Evolutionary conservation across 1,284 basidiomycete genomes (phyloP).

Genomic region (Xerocomus minutiporus): DNA sequence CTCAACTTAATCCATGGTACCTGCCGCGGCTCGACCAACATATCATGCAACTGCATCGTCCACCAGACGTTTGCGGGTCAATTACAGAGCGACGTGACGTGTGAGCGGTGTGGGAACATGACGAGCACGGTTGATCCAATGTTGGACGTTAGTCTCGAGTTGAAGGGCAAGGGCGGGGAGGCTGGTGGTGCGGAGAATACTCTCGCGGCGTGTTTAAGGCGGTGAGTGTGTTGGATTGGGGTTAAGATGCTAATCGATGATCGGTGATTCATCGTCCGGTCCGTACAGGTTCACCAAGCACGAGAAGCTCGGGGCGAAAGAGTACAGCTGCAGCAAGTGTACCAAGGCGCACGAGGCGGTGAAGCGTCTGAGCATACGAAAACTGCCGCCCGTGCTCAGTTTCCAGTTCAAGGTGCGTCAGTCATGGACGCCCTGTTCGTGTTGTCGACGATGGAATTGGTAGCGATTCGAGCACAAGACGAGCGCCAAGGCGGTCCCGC

Average conservation of each 20-base stretch:
- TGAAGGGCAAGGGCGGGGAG: constrained; percentile 55
- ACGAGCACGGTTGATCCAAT: constrained; percentile 86
- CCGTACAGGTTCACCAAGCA: constrained; percentile 65
- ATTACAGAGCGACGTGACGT: constrained; percentile 86
- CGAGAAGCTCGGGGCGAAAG: constrained; percentile 68
- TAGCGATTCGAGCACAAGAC: constrained; percentile 88
- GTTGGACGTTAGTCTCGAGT: constrained; percentile 87
- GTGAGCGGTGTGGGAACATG: constrained; percentile 71
- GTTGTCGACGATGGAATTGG: neutral
- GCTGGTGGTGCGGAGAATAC: constrained; percentile 48
- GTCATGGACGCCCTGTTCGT: neutral
- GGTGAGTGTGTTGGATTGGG: constrained; percentile 38
- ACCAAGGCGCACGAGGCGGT: constrained; percentile 69
- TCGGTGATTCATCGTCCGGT: neutral
- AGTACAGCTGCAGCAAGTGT: constrained; percentile 73
- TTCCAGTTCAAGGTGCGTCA: constrained; percentile 89
- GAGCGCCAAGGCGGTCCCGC: constrained; percentile 62
- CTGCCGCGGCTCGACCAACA: constrained; percentile 64
- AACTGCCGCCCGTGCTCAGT: constrained; percentile 86
- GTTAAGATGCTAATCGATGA: neutral
- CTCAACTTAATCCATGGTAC: constrained; percentile 84
- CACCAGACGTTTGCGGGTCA: constrained; percentile 89
- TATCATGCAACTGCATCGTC: constrained; percentile 86
- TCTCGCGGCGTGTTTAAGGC: constrained; percentile 63
- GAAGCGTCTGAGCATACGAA: constrained; percentile 80